Evolutionary conservation across 2,329 filamentous ascomycete genomes (phyloP), one percentile per base, ranked within the genome.

Genomic region (Epichloe uncinata): DNA sequence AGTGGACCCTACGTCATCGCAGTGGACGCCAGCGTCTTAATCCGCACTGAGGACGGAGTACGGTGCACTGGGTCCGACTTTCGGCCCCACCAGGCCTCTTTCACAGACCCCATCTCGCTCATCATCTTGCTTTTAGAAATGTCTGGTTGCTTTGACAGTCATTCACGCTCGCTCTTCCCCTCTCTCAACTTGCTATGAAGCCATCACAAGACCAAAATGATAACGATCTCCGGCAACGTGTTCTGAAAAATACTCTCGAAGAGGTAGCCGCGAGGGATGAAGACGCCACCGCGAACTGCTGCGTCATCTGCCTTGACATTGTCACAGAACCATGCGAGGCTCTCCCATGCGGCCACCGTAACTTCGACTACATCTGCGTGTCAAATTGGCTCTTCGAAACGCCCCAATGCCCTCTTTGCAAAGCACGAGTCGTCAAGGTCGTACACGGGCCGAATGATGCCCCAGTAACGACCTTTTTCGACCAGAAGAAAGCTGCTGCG

Each of bases 291-390:
- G 38, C 51, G 20, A 59, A 63, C 54, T 79, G 75, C 60, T 96
- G 90, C 65, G 87, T 94, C 55, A 93, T 97, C 65, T 97, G 90
- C 65, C 80, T 96, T 53, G 85, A 91, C 50, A 61, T 69, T 48
- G 73, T 95, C 60, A 79, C 80, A 9, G 86, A 93, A 58, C 69
- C 78, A 48, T 88, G 85, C 54, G 73, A 83, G 47, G 79, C 86
- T 7, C 69, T 76, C 18, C 89, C 90, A 7, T 97, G 90, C 71
- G 75, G 78, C 41, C 90, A 97, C 69, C 69, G 73, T 51, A 80
- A 82, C 57, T 95, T 94, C 63, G 89, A 96, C 70, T 94, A 89
- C 61, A 65, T 87, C 12, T 97, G 90, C 64, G 76, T 95, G 5
- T 68, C 83, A 20, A 89, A 77, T 66, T 96, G 91, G 90, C 71